Percentiles rank a stretch among this genome's conserved stretches.
phyloP scores from a whole-genome alignment of 2,329 filamentous ascomycete genomes.

The Parasarocladium wereldwijsianum region DNA sequence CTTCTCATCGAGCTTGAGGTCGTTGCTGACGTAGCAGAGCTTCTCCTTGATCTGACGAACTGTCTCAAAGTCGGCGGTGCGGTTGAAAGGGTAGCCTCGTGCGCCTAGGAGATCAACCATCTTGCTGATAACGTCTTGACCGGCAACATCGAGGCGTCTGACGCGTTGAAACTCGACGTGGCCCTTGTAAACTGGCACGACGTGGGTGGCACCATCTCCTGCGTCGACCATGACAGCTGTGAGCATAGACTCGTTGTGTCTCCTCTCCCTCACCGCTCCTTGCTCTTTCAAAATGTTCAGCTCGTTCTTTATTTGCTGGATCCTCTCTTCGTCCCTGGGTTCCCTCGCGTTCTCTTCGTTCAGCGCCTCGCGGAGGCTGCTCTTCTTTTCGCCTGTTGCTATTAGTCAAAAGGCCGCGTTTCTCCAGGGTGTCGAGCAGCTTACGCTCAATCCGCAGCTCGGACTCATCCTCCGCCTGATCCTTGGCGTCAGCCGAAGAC shows the following conservation, averaged over 20 bases:
- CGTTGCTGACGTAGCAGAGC: constrained; percentile 98
- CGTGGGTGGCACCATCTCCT: constrained; percentile 95
- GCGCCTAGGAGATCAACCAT: constrained; percentile 88
- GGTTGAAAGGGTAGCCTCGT: constrained; percentile 90
- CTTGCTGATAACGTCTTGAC: constrained; percentile 95
- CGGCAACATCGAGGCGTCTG: constrained; percentile 83
- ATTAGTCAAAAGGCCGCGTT: no score
- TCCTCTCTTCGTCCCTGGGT: no score
- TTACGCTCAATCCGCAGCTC: neutral
- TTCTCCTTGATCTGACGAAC: constrained; percentile 99
- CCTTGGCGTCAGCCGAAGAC: constrained; percentile 96
- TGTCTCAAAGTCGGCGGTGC: constrained; percentile 97
- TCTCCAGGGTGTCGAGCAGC: no score
- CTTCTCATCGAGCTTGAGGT: constrained; percentile 88
- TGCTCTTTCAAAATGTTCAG: no score
- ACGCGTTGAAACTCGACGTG: constrained; percentile 96
- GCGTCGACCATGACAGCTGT: constrained; percentile 98
- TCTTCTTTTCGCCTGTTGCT: no score
- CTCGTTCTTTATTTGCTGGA: no score
- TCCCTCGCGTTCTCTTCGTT: no score
- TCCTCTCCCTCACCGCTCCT: no score
- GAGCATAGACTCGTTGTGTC: constrained; percentile 63
- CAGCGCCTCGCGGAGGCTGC: no score
- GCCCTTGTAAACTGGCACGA: constrained; percentile 96
- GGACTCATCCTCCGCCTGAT: constrained; percentile 21